Conservation (phyloP, 345 rosid species). For the Cardiospermum halicacabum region DNA sequence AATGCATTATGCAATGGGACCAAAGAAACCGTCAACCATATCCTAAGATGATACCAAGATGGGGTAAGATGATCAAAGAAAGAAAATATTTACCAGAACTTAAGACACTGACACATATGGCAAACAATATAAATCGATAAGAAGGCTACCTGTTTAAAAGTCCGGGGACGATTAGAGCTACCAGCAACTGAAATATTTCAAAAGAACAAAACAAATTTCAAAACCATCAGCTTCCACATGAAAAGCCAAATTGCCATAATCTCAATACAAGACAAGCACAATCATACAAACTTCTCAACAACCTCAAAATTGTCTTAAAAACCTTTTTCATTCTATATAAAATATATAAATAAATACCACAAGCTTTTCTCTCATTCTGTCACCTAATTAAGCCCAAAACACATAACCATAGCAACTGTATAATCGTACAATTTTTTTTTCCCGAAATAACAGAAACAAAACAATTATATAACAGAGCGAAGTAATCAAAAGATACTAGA, state of each 20-base stretch:
- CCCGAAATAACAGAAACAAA: neutral
- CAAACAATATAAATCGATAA: neutral
- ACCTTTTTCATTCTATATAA: neutral
- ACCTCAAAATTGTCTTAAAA: neutral
- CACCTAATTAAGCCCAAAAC: neutral
- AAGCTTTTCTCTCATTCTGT: neutral
- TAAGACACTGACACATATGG: neutral
- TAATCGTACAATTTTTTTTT: neutral
- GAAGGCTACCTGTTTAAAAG: slow-evolving; percentile 61
- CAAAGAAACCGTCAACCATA: neutral
- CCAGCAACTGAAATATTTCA: slow-evolving; percentile 69
- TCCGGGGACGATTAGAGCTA: slow-evolving; percentile 72
- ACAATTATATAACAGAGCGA: neutral
- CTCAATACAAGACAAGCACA: neutral
- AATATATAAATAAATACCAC: neutral
- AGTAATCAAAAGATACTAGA: neutral
- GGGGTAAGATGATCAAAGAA: neutral
- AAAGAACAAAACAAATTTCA: neutral
- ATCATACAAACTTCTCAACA: neutral
- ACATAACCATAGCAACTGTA: neutral
- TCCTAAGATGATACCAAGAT: neutral
- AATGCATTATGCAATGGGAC: neutral
- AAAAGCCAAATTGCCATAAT: neutral
- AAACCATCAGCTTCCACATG: neutral
- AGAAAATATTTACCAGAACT: neutral